These are phyloP conservation scores for Ajuga chamaepitys DNA, from an alignment of 257 asterid species.

Conservation along the genomic window DNA sequence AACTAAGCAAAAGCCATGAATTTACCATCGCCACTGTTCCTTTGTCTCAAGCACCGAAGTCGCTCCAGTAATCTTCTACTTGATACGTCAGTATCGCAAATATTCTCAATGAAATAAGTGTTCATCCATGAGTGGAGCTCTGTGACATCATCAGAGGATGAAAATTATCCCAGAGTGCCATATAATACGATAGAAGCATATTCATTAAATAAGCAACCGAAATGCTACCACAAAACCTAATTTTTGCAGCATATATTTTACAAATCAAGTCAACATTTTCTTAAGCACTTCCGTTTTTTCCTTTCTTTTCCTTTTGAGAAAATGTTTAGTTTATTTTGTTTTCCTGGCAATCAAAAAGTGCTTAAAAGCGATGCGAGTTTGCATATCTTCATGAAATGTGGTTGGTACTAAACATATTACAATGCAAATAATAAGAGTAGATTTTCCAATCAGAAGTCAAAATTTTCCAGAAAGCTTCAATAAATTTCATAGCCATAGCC, in stretches of 20 bases:
- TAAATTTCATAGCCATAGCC: background rate
- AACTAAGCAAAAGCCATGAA: background rate
- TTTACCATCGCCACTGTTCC: background rate
- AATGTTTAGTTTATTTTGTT: too few relatives aligned
- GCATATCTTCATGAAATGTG: background rate
- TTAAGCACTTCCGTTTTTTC: too few relatives aligned
- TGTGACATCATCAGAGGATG: constrained; percentile 2
- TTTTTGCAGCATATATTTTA: background rate
- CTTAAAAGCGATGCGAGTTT: too few relatives aligned
- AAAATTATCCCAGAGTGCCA: background rate
- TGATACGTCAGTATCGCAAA: background rate
- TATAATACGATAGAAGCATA: background rate
- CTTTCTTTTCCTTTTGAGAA: too few relatives aligned
- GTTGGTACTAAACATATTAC: background rate
- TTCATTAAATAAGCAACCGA: background rate
- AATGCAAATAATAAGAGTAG: background rate
- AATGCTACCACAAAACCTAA: background rate
- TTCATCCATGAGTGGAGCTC: background rate
- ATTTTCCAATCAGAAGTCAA: background rate
- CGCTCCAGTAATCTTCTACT: background rate
- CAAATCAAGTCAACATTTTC: background rate
- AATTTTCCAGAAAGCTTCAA: background rate
- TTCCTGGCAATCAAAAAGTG: too few relatives aligned
- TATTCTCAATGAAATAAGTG: background rate
- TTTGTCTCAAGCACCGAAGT: background rate